These are phyloP conservation scores for Mimosa pudica DNA, from an alignment of 306 rosid genomes.

Conservation along the genomic window DNA sequence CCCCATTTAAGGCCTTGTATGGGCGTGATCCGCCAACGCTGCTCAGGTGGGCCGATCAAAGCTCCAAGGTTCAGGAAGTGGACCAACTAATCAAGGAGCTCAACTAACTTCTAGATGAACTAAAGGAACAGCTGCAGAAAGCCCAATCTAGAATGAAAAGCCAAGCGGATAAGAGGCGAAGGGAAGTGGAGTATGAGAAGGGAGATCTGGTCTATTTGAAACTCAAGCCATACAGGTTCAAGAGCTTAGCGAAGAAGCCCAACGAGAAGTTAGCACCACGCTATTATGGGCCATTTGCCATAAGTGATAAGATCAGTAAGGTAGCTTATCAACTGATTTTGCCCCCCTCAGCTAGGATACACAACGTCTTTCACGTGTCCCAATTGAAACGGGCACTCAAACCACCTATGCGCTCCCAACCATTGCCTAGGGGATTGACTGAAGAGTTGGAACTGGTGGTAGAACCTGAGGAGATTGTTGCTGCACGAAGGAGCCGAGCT, in stretches of 20 bases:
- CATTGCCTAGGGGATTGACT: neutral
- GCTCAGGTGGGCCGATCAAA: neutral
- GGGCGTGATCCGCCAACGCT: neutral
- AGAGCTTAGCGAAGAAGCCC: neutral
- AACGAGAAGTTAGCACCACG: neutral
- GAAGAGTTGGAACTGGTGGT: neutral
- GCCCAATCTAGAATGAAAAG: neutral
- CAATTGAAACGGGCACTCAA: neutral
- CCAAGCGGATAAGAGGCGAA: neutral
- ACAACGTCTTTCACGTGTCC: neutral
- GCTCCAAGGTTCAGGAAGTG: rapidly evolving
- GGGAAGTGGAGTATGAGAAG: neutral
- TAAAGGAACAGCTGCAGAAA: neutral
- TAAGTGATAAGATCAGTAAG: neutral
- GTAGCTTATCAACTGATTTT: neutral
- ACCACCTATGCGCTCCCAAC: rapidly evolving
- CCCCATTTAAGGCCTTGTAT: neutral
- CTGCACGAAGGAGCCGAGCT: neutral
- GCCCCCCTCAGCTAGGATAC: neutral
- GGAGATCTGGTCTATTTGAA: neutral
- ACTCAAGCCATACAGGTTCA: neutral
- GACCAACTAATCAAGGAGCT: neutral
- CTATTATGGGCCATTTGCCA: neutral
- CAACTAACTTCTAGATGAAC: neutral
- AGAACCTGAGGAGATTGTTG: neutral